phyloP scores from a whole-genome alignment of 2,329 filamentous ascomycete species.

The Aspergillus awamori region DNA sequence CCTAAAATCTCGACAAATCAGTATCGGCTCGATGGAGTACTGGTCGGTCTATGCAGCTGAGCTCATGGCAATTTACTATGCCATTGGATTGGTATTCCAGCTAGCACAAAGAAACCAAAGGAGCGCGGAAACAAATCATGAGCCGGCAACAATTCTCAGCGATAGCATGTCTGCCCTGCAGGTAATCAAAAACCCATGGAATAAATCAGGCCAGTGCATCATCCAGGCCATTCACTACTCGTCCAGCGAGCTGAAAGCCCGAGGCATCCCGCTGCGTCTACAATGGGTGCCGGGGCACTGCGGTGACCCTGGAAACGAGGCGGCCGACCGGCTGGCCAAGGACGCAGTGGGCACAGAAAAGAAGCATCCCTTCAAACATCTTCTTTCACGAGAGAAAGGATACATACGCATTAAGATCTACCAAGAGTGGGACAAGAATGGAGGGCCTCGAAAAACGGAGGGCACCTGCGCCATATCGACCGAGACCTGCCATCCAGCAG shows the following conservation, averaged over 20 bases:
- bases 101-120: too few species aligned
- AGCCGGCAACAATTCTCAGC: conserved; percentile 19
- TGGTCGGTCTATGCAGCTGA: conserved; percentile 20
- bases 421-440: too few species aligned
- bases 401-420: too few species aligned
- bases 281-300: conserved; percentile 15
- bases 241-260: conserved; percentile 14
- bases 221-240: conserved; percentile 21
- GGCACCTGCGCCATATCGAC: conserved; percentile 15
- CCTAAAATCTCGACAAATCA: conserved; percentile 14
- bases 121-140: not conserved
- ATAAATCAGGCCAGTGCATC: conserved; percentile 24
- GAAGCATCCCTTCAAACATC: too few species aligned
- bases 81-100: conserved; percentile 11
- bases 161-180: conserved; percentile 24
- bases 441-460: too few species aligned
- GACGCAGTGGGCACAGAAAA: too few species aligned
- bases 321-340: too few species aligned
- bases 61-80: conserved; percentile 20
- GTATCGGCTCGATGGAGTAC: conserved; percentile 13
- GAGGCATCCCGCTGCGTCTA: conserved; percentile 15
- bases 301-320: conserved; percentile 6
- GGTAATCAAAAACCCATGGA: conserved; percentile 19
- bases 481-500: conserved; percentile 10
- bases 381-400: too few species aligned